These are phyloP conservation scores for Zygosaccharomyces lentus DNA, from an alignment of 805 yeast genomes.

Conservation along the genomic window DNA sequence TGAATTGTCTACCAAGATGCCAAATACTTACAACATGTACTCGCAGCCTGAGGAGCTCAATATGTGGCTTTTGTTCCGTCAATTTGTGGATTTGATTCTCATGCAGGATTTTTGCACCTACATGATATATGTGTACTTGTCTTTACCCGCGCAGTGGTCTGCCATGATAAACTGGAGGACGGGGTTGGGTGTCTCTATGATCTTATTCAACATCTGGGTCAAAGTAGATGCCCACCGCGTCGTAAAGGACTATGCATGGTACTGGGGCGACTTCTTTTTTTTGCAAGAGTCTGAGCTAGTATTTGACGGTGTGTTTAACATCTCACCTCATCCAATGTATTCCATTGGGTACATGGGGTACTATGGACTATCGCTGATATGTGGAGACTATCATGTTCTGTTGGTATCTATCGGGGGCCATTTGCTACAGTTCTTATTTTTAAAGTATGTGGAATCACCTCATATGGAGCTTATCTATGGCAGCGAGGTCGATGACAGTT, in stretches of 20 bases:
- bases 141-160: slow-evolving; percentile 41
- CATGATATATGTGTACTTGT: slow-evolving; percentile 54
- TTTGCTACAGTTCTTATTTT: slow-evolving; percentile 67
- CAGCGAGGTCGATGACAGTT: slow-evolving; percentile 37
- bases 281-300: slow-evolving; percentile 65
- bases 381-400: slow-evolving; percentile 68
- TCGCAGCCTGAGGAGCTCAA: slow-evolving; percentile 68
- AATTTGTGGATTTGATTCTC: slow-evolving; percentile 71
- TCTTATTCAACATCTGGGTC: slow-evolving; percentile 77
- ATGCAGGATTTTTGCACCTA: slow-evolving; percentile 83
- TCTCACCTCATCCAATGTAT: slow-evolving; percentile 92
- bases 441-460: slow-evolving; percentile 75
- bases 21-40: slow-evolving; percentile 33
- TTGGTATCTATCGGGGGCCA: slow-evolving; percentile 71
- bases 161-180: slow-evolving; percentile 49
- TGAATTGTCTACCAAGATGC: slow-evolving; percentile 48
- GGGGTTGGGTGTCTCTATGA: slow-evolving; percentile 53
- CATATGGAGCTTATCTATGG: slow-evolving; percentile 80
- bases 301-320: slow-evolving; percentile 84
- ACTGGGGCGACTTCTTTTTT: slow-evolving; percentile 92
- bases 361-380: slow-evolving; percentile 75
- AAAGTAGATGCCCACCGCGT: slow-evolving; percentile 84
- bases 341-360: slow-evolving; percentile 85
- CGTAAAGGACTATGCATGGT: slow-evolving; percentile 89
- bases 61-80: slow-evolving; percentile 77